phyloP scores from a whole-genome alignment of 495 filamentous ascomycete genomes.

The Hypoxylon crocopeplum region DNA sequence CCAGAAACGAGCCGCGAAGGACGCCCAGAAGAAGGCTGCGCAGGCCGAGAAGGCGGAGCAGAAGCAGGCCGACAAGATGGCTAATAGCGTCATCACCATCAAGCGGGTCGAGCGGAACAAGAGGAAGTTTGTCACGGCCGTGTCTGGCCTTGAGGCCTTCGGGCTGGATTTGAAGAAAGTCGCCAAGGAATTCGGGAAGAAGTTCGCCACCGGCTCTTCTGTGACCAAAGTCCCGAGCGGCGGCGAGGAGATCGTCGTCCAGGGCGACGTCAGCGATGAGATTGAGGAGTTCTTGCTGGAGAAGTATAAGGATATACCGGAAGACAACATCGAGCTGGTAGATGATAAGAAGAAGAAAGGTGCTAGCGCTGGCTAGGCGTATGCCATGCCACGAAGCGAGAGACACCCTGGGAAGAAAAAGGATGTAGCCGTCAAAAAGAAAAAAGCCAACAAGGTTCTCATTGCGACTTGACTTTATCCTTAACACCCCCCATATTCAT shows the following conservation, averaged over 20 bases:
- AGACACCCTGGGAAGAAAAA: background rate
- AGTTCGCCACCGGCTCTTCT: conserved; percentile 91
- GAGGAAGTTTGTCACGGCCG: conserved; percentile 90
- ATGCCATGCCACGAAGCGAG: conserved; percentile 9
- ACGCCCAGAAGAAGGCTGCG: conserved; percentile 91
- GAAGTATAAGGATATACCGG: conserved; percentile 82
- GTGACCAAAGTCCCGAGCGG: conserved; percentile 88
- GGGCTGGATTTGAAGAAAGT: conserved; percentile 93
- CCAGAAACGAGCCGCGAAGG: conserved; percentile 90
- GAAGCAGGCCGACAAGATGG: conserved; percentile 77
- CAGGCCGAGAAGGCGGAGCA: conserved; percentile 86
- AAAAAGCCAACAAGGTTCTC: conserved; percentile 28
- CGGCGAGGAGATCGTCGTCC: conserved; percentile 95
- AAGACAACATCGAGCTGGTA: conserved; percentile 91
- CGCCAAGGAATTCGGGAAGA: conserved; percentile 87
- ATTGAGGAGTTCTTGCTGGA: conserved; percentile 89
- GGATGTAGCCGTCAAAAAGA: conserved; percentile 9
- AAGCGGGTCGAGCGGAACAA: conserved; percentile 98
- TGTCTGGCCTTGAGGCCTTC: conserved; percentile 88
- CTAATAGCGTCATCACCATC: conserved; percentile 82
- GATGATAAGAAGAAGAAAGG: conserved; percentile 94
- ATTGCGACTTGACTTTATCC: conserved; percentile 28
- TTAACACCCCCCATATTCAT: conserved; percentile 3
- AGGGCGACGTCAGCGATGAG: conserved; percentile 95
- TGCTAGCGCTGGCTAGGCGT: conserved; percentile 34